phyloP scores from a whole-genome alignment of 306 rosid genomes.

The Dicorynia guianensis region DNA sequence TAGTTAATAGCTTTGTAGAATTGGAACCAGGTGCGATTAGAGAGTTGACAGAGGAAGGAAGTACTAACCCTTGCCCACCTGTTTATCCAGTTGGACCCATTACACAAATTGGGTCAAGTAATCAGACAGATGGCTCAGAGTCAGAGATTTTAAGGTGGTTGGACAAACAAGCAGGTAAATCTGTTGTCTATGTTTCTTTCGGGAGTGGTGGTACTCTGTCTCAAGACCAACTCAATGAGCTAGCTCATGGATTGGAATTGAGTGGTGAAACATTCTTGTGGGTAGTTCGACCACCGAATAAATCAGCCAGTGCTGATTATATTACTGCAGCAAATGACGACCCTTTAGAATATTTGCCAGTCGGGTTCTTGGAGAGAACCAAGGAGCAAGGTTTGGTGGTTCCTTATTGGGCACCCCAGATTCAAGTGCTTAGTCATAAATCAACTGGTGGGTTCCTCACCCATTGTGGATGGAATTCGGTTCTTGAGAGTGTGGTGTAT shows the following conservation, averaged over 20 bases:
- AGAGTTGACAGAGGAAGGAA: conserved; percentile 16
- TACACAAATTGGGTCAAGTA: conserved; percentile 28
- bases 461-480: conserved; percentile 57
- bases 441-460: conserved; percentile 39
- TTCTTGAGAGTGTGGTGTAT: conserved; percentile 39
- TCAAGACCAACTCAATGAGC: conserved; percentile 39
- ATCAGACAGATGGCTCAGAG: not conserved
- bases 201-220: conserved; percentile 31
- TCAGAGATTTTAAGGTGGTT: conserved; percentile 37
- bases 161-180: conserved; percentile 33
- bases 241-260: conserved; percentile 46
- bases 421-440: conserved; percentile 38
- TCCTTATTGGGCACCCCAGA: conserved; percentile 50
- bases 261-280: conserved; percentile 43
- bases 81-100: conserved; percentile 57
- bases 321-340: conserved; percentile 5
- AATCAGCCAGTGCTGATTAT: conserved; percentile 30
- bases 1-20: conserved; percentile 46
- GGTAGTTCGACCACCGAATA: conserved; percentile 45
- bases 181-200: conserved; percentile 41
- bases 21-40: conserved; percentile 39
- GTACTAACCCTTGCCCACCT: not conserved
- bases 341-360: conserved; percentile 41
- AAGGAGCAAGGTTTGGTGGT: conserved; percentile 42
- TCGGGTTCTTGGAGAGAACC: conserved; percentile 43